A percentile compares a stretch with the other conserved stretches of the same genome.
These are phyloP conservation scores for Kwoniella heveanensis DNA, from an alignment of 768 basidiomycete species.

Conservation along the genomic window DNA sequence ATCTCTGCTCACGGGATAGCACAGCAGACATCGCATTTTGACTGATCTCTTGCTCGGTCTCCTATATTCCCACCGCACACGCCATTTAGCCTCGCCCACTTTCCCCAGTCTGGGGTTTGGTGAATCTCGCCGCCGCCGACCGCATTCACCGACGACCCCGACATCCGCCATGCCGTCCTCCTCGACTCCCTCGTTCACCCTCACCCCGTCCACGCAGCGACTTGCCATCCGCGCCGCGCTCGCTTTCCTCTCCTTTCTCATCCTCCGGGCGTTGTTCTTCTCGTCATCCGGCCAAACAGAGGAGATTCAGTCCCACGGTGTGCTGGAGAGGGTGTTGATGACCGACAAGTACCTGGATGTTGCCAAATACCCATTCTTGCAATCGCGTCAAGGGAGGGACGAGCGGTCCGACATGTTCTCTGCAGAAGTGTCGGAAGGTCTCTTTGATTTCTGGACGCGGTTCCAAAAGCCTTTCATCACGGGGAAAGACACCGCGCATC, in stretches of 20 bases:
- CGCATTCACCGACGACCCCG: constrained; percentile 13
- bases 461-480: constrained; percentile 89
- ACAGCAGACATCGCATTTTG: too few species aligned
- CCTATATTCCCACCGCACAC: too few species aligned
- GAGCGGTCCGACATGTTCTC: constrained; percentile 76
- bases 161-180: constrained; percentile 22
- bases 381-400: constrained; percentile 84
- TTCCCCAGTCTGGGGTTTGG: constrained; percentile 27
- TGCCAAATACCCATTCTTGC: constrained; percentile 82
- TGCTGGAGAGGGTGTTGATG: constrained; percentile 67
- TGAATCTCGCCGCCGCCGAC: constrained; percentile 24
- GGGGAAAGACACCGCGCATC: constrained; percentile 78
- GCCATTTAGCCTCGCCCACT: constrained; percentile 15
- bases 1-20: not conserved
- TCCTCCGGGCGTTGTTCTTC: constrained; percentile 52
- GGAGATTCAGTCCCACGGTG: constrained; percentile 65
- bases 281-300: constrained; percentile 36
- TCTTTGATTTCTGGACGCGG: constrained; percentile 84
- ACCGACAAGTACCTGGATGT: constrained; percentile 81
- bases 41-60: too few species aligned
- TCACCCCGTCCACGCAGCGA: constrained; percentile 41
- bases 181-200: constrained; percentile 16
- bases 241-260: constrained; percentile 41
- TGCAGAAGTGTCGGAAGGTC: constrained; percentile 72
- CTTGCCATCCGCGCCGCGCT: constrained; percentile 47